These are phyloP conservation scores for Lentinus brumalis DNA, from an alignment of 768 basidiomycete genomes.

Conservation along the genomic window DNA sequence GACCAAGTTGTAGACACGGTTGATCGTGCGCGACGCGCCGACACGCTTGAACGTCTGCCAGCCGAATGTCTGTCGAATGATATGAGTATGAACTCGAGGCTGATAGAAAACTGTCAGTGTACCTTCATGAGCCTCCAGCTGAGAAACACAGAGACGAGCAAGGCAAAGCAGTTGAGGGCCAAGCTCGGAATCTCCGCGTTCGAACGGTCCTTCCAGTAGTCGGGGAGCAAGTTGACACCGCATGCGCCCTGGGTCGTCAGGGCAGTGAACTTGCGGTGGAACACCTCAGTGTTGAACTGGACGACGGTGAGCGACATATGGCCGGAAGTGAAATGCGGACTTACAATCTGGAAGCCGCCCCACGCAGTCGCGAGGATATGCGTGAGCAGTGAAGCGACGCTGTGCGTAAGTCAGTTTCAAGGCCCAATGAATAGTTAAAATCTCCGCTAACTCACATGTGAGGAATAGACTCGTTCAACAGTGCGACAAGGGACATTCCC, in stretches of 20 bases:
- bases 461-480: constrained; percentile 78
- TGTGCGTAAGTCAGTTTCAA: constrained; percentile 18
- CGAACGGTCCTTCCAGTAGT: constrained; percentile 64
- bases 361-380: constrained; percentile 75
- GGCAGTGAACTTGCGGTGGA: constrained; percentile 55
- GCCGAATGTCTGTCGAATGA: constrained; percentile 56
- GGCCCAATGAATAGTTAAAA: not conserved
- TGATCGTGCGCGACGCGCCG: constrained; percentile 73
- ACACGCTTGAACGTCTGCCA: constrained; percentile 91
- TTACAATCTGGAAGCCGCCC: constrained; percentile 64
- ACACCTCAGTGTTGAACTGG: constrained; percentile 48
- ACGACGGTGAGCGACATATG: not conserved
- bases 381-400: constrained; percentile 68
- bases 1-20: constrained; percentile 73
- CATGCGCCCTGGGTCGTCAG: constrained; percentile 71
- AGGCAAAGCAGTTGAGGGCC: constrained; percentile 58
- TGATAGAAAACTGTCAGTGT: not conserved
- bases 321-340: not conserved
- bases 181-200: constrained; percentile 66
- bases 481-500: constrained; percentile 73
- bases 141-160: constrained; percentile 62
- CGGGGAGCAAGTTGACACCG: constrained; percentile 52
- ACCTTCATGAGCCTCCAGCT: constrained; percentile 81
- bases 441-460: constrained; percentile 48
- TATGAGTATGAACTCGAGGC: not conserved